Evolutionary conservation across 129 eudicot species (phyloP), one percentile per base, ranked within the genome.

Genomic region (Mikania micrantha): DNA sequence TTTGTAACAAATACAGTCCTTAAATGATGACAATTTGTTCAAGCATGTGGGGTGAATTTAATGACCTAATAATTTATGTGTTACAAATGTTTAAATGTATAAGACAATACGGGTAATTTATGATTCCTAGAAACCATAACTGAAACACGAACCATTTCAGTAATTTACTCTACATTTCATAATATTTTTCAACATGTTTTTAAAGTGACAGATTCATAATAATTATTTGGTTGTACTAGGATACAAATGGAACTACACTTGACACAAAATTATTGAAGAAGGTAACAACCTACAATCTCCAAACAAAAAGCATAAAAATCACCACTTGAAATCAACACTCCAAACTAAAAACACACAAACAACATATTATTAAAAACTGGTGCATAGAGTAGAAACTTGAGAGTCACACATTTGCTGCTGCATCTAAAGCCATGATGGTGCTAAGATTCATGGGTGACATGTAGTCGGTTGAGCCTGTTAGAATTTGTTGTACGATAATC

Each of bases 381-480:
- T 9, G 77, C 63, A 35, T 32, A 28, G 35, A 27, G 40, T 22
- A 21, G 50, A 42, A 32, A 56, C 58, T 65, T 56, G 60, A 66
- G 36, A 21, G 29, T 66, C 60, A 74, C 48, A 74, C 79, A 25
- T 74, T 66, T 12, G 74, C 17, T 47, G 79, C 79, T 11, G 74
- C 74, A 70, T 88, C 90, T 75, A 88, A 45, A 66, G 82, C 84
- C 77, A 88, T 49, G 52, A 88, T 80, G 74, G 91, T 80, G 76
- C 86, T 88, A 59, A 88, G 86, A 54, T 88, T 88, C 95, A 88
- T 88, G n/a, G 95, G 95, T 40, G 76, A 72, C 95, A 88, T 88
- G 74, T 85, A 85, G 12, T 75, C 66, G n/a, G 65, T 35, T 13
- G 88, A 39, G 40, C 95, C 95, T 6, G 36, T 35, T 73, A 88